Conservation (phyloP, 345 rosid species). For the Bretschneidera sinensis region DNA sequence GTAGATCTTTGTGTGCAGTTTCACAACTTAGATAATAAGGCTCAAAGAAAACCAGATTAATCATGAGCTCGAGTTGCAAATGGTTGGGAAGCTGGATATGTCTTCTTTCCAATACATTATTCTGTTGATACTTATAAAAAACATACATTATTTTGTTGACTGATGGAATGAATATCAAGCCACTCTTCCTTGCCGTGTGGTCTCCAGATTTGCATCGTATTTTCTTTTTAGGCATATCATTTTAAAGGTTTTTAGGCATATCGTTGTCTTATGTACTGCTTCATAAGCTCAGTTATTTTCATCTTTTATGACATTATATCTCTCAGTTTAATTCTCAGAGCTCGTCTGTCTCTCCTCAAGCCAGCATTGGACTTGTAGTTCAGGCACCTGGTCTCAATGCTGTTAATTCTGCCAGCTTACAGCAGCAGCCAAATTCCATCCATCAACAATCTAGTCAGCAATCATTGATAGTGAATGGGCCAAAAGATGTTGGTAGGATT, state of each 20-base stretch:
- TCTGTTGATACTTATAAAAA: too few relatives aligned
- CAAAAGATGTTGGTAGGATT: constrained; percentile 51
- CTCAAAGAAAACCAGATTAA: not conserved
- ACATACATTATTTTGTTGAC: too few relatives aligned
- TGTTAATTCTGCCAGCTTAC: constrained; percentile 51
- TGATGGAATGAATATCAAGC: too few relatives aligned
- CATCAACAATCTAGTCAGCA: constrained; percentile 70
- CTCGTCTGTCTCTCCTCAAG: constrained; percentile 63
- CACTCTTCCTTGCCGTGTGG: not conserved
- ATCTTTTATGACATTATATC: not conserved
- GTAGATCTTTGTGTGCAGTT: not conserved
- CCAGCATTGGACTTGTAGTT: constrained; percentile 63
- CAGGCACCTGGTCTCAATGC: constrained; percentile 59
- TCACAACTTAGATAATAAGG: too few relatives aligned
- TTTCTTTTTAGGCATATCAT: too few relatives aligned
- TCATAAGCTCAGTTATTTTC: not conserved
- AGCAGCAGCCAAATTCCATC: constrained; percentile 58
- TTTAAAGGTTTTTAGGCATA: too few relatives aligned
- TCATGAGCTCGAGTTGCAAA: not conserved
- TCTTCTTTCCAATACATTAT: too few relatives aligned
- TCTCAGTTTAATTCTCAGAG: constrained; percentile 63
- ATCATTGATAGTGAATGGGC: constrained; percentile 38
- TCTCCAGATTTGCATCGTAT: not conserved
- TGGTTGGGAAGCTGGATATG: not conserved
- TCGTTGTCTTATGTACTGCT: not conserved